Evolutionary conservation across 1,284 basidiomycete genomes (phyloP), one percentile per base, ranked within the genome.

Genomic region (Trametes pubescens): DNA sequence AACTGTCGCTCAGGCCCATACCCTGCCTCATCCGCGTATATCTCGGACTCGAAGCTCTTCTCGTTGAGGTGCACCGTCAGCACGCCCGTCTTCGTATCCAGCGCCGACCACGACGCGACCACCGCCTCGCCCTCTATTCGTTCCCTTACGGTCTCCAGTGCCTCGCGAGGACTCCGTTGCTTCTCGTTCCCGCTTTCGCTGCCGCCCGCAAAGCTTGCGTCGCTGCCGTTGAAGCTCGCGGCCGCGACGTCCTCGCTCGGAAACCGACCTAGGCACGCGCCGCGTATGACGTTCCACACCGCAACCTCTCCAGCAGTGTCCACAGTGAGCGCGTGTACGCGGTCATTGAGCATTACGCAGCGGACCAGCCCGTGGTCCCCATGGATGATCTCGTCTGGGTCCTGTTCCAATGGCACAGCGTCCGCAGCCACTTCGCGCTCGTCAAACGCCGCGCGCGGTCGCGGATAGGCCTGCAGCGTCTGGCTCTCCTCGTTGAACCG

Each of bases 121-220:
- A 93, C 88, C 0, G 93, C 95, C 76, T 98, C 93, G 16, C 97
- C 96, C 75, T 99, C 96, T 46, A 99, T 93, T 34, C 94, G 81
- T 70, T 93, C 93, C 67, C 91, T 82, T 11, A 99, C 94, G 43
- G 89, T 84, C 75, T 99, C 96, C 57, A 99, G 80, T 5, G 93
- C 90, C 69, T 98, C 95, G 51, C 92, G 77, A 11, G 92, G 92
- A 69, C 89, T 91, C 64, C 81, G 75, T 64, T 88, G 84, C 53
- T 37, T 62, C 29, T 65, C 62, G 32, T 35, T 55, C 6, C 54
- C 57, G 22, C 69, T 65, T 56, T 78, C 79, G 64, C 80, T 83
- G 37, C 56, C 69, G 22, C 64, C 69, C 10, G 57, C 70, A 53
- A 43, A 70, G 56, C 71, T 79, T 48, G 51, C 55, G 21, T 71